These are phyloP conservation scores for Eucalyptus leucophloia DNA, from an alignment of 345 rosid species.

Conservation along the genomic window DNA sequence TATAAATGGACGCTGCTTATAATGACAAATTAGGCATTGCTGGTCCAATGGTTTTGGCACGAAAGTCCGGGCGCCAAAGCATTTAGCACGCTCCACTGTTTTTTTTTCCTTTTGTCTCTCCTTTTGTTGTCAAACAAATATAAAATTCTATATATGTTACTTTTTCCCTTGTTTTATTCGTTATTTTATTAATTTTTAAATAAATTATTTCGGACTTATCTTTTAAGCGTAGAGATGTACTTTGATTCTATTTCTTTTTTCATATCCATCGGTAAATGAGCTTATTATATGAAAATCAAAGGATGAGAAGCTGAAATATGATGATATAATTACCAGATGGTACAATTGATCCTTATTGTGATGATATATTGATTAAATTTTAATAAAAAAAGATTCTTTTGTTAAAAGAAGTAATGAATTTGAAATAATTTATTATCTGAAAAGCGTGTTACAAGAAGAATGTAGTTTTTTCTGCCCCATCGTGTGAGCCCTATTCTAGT, in stretches of 20 bases:
- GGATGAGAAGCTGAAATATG: not conserved
- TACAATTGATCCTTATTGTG: not conserved
- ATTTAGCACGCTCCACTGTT: not conserved
- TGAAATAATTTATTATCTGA: not conserved
- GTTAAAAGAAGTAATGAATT: not conserved
- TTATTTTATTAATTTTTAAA: not conserved
- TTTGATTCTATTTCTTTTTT: not conserved
- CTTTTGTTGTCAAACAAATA: not conserved
- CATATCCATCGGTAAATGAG: not conserved
- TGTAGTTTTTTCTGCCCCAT: not conserved
- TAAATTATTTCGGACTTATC: no score
- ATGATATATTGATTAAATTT: not conserved
- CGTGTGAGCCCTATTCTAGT: not conserved
- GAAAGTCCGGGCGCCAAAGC: not conserved
- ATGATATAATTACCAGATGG: not conserved
- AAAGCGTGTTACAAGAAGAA: not conserved
- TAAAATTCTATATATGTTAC: not conserved
- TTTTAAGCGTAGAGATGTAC: not conserved
- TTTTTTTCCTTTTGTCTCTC: not conserved
- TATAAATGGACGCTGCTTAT: not conserved
- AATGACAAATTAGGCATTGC: not conserved
- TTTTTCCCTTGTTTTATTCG: not conserved
- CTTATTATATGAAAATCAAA: not conserved
- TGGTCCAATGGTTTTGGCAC: not conserved
- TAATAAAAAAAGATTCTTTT: not conserved